Base-by-base conservation (phyloP, 495 filamentous ascomycete species). In the Tetracladium marchalianum region DNA sequence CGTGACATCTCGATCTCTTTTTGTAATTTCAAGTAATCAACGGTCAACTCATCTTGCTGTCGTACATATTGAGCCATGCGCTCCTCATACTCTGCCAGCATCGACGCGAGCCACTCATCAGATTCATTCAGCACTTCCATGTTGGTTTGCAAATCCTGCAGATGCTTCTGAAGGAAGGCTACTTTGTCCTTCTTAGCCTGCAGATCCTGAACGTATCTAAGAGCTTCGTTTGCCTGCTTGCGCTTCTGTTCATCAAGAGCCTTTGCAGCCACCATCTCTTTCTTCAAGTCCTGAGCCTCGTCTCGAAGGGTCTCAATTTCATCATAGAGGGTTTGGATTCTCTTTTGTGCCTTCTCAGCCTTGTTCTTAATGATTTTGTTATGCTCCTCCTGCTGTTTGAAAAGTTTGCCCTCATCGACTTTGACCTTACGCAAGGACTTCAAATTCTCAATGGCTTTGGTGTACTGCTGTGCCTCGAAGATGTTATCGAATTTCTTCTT, bases 401-500 rank as follows among this genome's bases (percentile, higher is more conserved):
- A 74, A 35, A 81, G 74, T 6, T 62, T 72, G 11, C 97, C 70
- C 33, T 90, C 75, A 34, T 84, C 80, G 19, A 78, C 84, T 57
- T 95, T 82, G 46, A 74, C 81, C 63, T 97, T 97, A n/a, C 80
- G 68, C 15, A 96, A 63, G 18, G 71, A 51, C 59, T 92, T 95
- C 61, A 98, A 84, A 52, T 90, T 94, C 24, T 95, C 89, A 52
- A 97, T 94, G 4, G 88, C 92, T 56, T 95, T 96, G 36, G 89
- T 94, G 66, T 96, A 98, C 59, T 93, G 95, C 65, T 84, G 66
- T 6, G 92, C 92, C 62, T 97, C 93, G 56, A 98, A 98, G 17
- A 98, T 97, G 56, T 95, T 89, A 58, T 98, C 92, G 45, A 98
- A 98, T 33, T 76, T 80, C 66, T 92, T 90, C 65, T 98, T 98